phyloP scores from a whole-genome alignment of 169 alveolate genomes.

The Cardiosporidium cionae region DNA sequence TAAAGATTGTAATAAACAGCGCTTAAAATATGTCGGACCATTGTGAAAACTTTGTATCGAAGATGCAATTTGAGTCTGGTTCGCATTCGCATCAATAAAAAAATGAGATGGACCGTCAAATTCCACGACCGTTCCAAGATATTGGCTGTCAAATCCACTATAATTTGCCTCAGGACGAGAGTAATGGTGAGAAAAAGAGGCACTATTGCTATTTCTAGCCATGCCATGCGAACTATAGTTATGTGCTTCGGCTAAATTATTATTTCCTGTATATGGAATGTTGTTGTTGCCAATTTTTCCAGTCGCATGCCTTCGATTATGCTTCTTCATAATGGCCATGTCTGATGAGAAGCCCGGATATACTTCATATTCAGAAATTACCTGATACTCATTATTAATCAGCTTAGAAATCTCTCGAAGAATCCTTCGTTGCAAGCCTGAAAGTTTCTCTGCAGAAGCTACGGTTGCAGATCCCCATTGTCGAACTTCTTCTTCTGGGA shows the following conservation, averaged over 20 bases:
- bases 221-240: too few species aligned
- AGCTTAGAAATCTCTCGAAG: not conserved
- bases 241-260: not conserved
- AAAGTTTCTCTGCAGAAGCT: not conserved
- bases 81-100: not conserved
- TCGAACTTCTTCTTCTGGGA: not conserved
- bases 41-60: not conserved
- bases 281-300: too few species aligned
- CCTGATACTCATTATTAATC: not conserved
- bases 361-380: not conserved
- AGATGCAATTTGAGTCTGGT: not conserved
- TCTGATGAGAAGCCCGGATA: not conserved
- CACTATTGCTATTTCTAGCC: too few species aligned
- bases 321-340: not conserved
- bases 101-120: not conserved
- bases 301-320: too few species aligned
- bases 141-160: not conserved
- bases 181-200: too few species aligned
- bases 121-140: not conserved
- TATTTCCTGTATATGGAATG: too few species aligned
- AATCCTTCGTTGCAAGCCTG: not conserved
- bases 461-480: not conserved
- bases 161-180: not conserved
- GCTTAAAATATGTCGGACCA: not conserved
- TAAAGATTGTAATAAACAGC: not conserved